Evolutionary conservation across 2,329 filamentous ascomycete species (phyloP), one percentile per base, ranked within the genome.

Genomic region (Diaporthe amygdali): DNA sequence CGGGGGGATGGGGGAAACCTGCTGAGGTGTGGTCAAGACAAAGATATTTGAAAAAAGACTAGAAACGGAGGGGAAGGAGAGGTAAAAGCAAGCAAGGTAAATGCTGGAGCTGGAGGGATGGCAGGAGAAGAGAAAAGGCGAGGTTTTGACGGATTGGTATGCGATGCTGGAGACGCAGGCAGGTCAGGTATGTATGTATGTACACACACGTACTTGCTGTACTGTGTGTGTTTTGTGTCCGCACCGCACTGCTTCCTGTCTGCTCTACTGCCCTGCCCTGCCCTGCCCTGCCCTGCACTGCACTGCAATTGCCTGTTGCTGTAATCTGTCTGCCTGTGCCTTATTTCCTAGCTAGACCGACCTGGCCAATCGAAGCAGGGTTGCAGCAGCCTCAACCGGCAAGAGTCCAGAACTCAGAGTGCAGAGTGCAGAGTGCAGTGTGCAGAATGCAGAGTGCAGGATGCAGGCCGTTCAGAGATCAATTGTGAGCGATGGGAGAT

Each of bases 401-500:
- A 25, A 32, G 39, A 39, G 37, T 61, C 39, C 56, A 61, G 56
- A 46, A 44, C 37, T 32, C 39, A 34, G 56, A 63, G 37, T 46
- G 17, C 56, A 46, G 56, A 37, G 22, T 56, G 14, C 54, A 41
- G 22, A 27, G 5, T 27, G 22, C 54, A 41, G 54, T 17, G n/a
- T 37, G 59, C 59, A 64, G 59, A 32, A 22, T 22, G 44, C 59
- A 64, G 44, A 9, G 37, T 37, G 30, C 51, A 54, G 51, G 25
- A 30, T 54, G 51, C 59, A 64, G 59, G 49, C 59, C 44, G 44
- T 49, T 32, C 59, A 49, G 27, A 64, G 59, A 64, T 49, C 44
- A 64, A 64, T 64, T 64, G 59, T 49, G 59, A 64, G 59, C 59
- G 59, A 64, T 64, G 59, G 59, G 59, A 64, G 59, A 64, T 49